Base-by-base conservation (phyloP, 495 filamentous ascomycete genomes). In the Penicillium manginii region DNA sequence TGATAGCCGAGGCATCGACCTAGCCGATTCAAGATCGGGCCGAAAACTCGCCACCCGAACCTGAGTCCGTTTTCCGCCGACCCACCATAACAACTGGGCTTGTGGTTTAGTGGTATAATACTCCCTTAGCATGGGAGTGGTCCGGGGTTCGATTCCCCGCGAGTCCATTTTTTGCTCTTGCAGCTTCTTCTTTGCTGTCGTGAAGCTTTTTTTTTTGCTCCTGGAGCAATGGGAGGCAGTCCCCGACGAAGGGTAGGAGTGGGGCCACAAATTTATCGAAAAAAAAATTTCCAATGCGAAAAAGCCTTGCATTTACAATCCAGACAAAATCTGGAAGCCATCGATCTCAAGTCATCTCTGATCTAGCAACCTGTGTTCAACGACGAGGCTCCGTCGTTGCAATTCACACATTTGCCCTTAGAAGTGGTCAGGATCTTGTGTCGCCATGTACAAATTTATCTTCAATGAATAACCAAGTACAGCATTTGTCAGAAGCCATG, bases 141-240 rank as follows among this genome's bases (percentile, higher is more conserved):
- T 82, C 80, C 77, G 74, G 80, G 80, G 76, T 82, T 83, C 79
- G 76, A 82, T 81, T 82, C 77, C 79, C 80, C 73, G 80, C 80
- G 77, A 73, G 69, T 75, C 73, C 73, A 75, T 56, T 68, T 56
- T 69, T 67, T 67, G 45, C 14, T 26, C 8, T 23, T 47, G 26
- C 49, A 47, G 54, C 51, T 40, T 50, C 52, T 33, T 26, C 31
- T 51, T 55, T 50, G 54, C 49, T 15, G 37, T 60, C 17, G 11
- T 29, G 42, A 39, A 23, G 35, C 17, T 22, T 33, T 47, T 46
- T 59, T 50, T n/a, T 29, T 33, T 31, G 3, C 29, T 26, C 1
- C 12, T 43, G 40, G 17, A 5, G 17, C 5, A n/a, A 37, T n/a
- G 12, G 35, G 9, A 12, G 11, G 35, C 9, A 14, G 11, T 12